These are phyloP conservation scores for Sarcomyxa edulis DNA, from an alignment of 768 basidiomycete species.

Conservation along the genomic window DNA sequence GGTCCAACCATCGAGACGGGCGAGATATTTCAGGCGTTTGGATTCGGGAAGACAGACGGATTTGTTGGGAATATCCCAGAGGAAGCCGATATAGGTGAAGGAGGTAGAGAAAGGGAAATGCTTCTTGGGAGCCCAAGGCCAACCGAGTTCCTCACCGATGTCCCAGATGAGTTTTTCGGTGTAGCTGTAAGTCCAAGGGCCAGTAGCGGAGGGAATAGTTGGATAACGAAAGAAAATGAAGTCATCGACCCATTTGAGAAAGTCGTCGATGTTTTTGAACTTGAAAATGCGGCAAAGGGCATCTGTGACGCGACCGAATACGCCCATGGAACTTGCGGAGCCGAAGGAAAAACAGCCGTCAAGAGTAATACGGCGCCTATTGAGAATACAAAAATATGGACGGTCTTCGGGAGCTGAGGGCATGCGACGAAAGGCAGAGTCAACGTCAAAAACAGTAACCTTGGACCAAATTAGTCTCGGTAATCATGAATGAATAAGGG, in stretches of 20 bases:
- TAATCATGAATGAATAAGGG: no score
- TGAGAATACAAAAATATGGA: not conserved
- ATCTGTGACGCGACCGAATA: constrained; percentile 13
- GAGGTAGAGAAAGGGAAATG: constrained; percentile 11
- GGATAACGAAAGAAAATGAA: constrained; percentile 10
- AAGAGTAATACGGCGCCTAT: constrained; percentile 11
- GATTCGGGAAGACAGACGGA: constrained; percentile 19
- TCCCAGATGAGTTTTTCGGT: no score
- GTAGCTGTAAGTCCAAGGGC: no score
- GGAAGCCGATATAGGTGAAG: constrained; percentile 21
- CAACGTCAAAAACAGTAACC: constrained; percentile 12
- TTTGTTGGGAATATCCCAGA: constrained; percentile 20
- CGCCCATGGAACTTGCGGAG: constrained; percentile 9
- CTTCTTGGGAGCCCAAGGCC: constrained; percentile 21
- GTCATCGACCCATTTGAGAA: constrained; percentile 11
- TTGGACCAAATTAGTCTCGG: no score
- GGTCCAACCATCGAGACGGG: constrained; percentile 1
- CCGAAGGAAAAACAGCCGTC: constrained; percentile 17
- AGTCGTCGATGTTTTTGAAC: constrained; percentile 2
- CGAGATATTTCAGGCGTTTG: constrained; percentile 20
- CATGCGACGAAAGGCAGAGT: constrained; percentile 2
- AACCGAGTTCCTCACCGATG: no score
- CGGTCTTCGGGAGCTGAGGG: not conserved
- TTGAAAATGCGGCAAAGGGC: constrained; percentile 12
- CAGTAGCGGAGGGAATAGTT: no score